These are phyloP conservation scores for Eucalyptus lansdowneana DNA, from an alignment of 345 rosid species.

Conservation along the genomic window DNA sequence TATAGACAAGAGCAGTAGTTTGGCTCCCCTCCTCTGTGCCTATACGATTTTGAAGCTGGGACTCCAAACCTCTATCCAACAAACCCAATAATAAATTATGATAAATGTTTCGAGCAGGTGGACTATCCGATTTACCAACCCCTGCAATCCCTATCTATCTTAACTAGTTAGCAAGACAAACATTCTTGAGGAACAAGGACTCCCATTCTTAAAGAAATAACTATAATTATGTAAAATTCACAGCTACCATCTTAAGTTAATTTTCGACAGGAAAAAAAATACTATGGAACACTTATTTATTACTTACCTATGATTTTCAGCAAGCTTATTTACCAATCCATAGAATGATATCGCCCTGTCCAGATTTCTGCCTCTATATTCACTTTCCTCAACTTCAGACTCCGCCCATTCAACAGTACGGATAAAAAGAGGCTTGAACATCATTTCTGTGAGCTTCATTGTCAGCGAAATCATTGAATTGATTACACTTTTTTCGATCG, in stretches of 20 bases:
- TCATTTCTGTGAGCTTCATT: constrained; percentile 87
- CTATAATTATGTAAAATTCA: background rate
- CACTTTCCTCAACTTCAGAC: constrained; percentile 35
- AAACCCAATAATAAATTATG: background rate
- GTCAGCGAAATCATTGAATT: constrained; percentile 50
- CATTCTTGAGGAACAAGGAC: background rate
- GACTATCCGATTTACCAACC: background rate
- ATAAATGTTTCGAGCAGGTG: background rate
- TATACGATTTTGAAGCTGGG: background rate
- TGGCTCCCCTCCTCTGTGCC: background rate
- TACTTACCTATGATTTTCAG: constrained; percentile 75
- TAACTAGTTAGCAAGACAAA: background rate
- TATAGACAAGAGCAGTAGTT: background rate
- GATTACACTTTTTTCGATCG: constrained; percentile 62
- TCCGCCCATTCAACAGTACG: constrained; percentile 83
- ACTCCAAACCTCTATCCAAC: background rate
- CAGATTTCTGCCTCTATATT: constrained; percentile 16
- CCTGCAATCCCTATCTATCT: background rate
- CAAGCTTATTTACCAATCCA: constrained; percentile 63
- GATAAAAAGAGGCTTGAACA: constrained; percentile 88
- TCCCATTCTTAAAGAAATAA: background rate
- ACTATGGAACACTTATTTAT: background rate
- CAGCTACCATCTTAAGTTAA: background rate
- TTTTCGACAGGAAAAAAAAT: background rate
- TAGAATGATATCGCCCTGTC: constrained; percentile 74